A percentile compares a stretch with the other conserved stretches of the same genome.
phyloP scores from a whole-genome alignment of 2,329 filamentous ascomycete genomes.

The Achaetomium macrosporum region DNA sequence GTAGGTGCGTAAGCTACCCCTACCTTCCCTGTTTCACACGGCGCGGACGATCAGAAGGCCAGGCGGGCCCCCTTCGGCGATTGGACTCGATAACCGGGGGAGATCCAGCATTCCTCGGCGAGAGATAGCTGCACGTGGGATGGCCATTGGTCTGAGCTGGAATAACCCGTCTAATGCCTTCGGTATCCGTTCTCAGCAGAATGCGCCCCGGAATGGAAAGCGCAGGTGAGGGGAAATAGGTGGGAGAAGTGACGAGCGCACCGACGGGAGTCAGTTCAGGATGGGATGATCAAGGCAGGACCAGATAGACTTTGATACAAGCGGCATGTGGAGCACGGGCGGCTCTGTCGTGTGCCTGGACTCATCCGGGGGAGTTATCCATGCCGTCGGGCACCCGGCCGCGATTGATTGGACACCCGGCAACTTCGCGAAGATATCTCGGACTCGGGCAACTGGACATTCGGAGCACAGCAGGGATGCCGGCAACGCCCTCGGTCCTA shows the following conservation, averaged over 20 bases:
- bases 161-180: slow-evolving; percentile 15
- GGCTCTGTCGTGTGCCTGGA: slow-evolving; percentile 17
- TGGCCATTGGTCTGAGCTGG: slow-evolving; percentile 22
- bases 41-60: slow-evolving; percentile 6
- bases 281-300: slow-evolving; percentile 16
- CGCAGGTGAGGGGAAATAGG: neutral
- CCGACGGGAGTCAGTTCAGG: slow-evolving; percentile 3
- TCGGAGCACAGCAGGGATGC: neutral
- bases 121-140: slow-evolving; percentile 24
- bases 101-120: slow-evolving; percentile 13
- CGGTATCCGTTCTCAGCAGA: slow-evolving; percentile 20
- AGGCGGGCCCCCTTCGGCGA: slow-evolving; percentile 10
- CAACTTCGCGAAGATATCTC: slow-evolving; percentile 21
- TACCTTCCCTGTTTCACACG: slow-evolving; percentile 12
- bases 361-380: slow-evolving; percentile 7
- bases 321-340: slow-evolving; percentile 17
- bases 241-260: neutral
- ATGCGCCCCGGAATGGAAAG: neutral
- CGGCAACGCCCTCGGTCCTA: neutral
- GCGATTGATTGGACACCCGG: slow-evolving; percentile 21
- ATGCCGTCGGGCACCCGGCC: slow-evolving; percentile 18
- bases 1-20: no score
- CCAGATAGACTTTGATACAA: slow-evolving; percentile 21
- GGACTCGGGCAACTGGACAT: slow-evolving; percentile 10
- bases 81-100: slow-evolving; percentile 13